Percentiles rank a stretch among this genome's conserved stretches.
Conservation (phyloP, 2,329 filamentous ascomycete genomes). For the Fusarium sambucinum region DNA sequence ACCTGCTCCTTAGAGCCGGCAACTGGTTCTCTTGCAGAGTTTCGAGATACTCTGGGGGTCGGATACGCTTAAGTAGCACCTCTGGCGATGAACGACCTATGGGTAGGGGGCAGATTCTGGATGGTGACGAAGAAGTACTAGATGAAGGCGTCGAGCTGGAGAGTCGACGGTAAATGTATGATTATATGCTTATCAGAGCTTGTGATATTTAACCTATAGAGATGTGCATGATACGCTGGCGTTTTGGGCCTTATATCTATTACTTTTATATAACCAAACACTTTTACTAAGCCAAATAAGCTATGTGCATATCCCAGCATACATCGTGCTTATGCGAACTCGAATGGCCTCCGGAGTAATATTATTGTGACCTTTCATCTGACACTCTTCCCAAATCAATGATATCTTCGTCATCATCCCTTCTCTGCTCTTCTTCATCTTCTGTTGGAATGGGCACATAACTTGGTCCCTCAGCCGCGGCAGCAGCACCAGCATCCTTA, state of each 20-base stretch:
- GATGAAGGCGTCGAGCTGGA: slow-evolving; percentile 61
- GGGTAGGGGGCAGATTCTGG: slow-evolving; percentile 61
- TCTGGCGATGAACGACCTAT: slow-evolving; percentile 53
- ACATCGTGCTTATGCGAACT: neutral
- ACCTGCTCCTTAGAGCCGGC: slow-evolving; percentile 63
- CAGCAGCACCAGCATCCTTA: slow-evolving; percentile 40
- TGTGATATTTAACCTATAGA: slow-evolving; percentile 31
- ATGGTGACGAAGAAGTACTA: slow-evolving; percentile 57
- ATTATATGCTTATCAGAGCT: slow-evolving; percentile 9
- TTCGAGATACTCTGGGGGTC: slow-evolving; percentile 65
- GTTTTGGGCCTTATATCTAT: slow-evolving; percentile 37
- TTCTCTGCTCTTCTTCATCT: slow-evolving; percentile 38
- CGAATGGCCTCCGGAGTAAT: neutral
- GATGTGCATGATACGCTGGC: slow-evolving; percentile 37
- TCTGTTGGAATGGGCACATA: slow-evolving; percentile 50
- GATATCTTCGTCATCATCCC: slow-evolving; percentile 53
- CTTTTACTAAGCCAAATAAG: neutral
- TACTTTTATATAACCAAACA: slow-evolving; percentile 15
- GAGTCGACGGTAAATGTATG: slow-evolving; percentile 47
- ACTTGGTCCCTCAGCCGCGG: slow-evolving; percentile 44
- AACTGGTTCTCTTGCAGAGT: slow-evolving; percentile 71
- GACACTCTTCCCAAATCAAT: slow-evolving; percentile 51
- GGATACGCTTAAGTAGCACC: slow-evolving; percentile 63
- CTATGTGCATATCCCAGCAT: neutral
- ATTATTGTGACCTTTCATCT: slow-evolving; percentile 37